Base-by-base conservation (phyloP, 2,329 filamentous ascomycete genomes). In the Leptographium lundbergii region DNA sequence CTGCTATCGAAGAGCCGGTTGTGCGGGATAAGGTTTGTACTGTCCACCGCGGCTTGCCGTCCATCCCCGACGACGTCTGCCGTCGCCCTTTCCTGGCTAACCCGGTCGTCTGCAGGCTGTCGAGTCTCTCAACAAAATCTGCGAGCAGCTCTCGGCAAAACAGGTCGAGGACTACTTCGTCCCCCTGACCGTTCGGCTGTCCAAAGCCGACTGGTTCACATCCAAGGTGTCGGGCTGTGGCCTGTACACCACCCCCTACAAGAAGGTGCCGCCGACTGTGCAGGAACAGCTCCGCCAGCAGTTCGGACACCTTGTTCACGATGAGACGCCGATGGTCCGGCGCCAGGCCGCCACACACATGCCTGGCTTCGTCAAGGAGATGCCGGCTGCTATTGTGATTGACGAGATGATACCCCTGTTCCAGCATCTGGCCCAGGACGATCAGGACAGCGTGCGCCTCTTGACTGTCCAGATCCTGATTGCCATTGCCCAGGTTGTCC, bases 181-280 rank as follows among this genome's bases (percentile, higher is more conserved):
- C 67, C 94, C 94, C 63, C 86, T 99, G 69, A 91, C 91, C 61
- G 84, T 95, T 69, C 90, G 94, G 70, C 88, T 99, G 62, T 95
- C 94, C 65, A 99, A 97, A 81, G 94, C 94, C 75, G 94, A 99
- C 76, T 99, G 94, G 94, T 99, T 99, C 75, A 99, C 94, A 60
- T 97, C 94, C 65, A 99, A 97, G 77, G 94, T 99, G 65, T 99
- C 94, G 36, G 94, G 92, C 63, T 96, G 92, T 65, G 94, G 94
- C 63, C 87, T 99, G 63, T 99, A 92, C 78, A 94, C 89, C 71
- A 84, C 86, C 55, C 92, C 94, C 64, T 99, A 99, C 79, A 87
- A 86, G 68, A 95, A 95, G 78, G 90, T 94, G 61, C 87, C 90
- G 59, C 81, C 87, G 57, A 81, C 85, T n/a, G 84, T 91, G 65